Evolutionary conservation across 1,284 basidiomycete genomes (phyloP), one percentile per base, ranked within the genome.

Genomic region (Rugosomyces carneus): DNA sequence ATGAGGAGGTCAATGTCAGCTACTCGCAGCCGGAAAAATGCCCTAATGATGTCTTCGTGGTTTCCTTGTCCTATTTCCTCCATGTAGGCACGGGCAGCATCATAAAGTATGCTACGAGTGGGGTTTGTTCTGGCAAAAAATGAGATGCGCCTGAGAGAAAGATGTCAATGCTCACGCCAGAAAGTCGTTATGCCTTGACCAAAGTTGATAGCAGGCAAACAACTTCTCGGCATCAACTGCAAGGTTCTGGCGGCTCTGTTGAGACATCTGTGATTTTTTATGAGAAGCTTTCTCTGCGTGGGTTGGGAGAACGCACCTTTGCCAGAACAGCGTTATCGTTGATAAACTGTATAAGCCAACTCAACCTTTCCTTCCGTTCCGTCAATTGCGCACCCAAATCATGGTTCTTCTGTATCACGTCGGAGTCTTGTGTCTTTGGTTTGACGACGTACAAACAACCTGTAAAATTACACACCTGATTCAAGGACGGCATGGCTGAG

Each of bases 221-320:
- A 97, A 69, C 55, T 92, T 90, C 67, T 98, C 93, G 1, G 91
- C 90, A 60, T 98, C 87, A n/a, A 75, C 78, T 20, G 82, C 84
- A 32, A 99, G 70, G 29, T 75, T 72, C 54, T 93, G 81, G 26
- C 91, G 78, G 45, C 82, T 81, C 29, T 73, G 66, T 67, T 90
- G 86, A 1, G 93, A 85, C 60, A 97, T 81, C 85, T 94, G 57
- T 2, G 24, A 27, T 41, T 50, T 21, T 44, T 13, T 15, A 39
- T 18, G 41, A 26, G 38, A 40, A 47, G 31, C 13, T 27, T 44
- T 36, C 23, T 27, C 32, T 20, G 15, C 15, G 20, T 11, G 41
- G 35, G 42, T 27, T 8, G 9, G 19, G 2, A 26, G 6, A n/a
- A 23, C 40, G 23, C 31, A 87, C 89, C 71, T 88, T 89, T 20